Percentiles rank a stretch among this genome's conserved stretches.
Evolutionary conservation across 2,329 filamentous ascomycete species (phyloP).

Genomic region (Hymenoscyphus infarciens): DNA sequence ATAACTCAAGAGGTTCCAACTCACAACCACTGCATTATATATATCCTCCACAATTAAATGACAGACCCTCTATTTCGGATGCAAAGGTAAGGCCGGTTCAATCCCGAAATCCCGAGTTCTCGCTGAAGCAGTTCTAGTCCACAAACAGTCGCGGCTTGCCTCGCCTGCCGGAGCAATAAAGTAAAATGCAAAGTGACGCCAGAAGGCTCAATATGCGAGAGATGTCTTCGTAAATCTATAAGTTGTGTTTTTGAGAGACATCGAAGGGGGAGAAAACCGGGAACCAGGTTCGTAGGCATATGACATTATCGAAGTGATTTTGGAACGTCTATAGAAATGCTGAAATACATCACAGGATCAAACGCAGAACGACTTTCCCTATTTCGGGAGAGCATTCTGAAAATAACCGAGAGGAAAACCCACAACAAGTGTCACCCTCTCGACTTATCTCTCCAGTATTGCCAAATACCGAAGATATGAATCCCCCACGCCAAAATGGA

Average conservation of each 20-base stretch:
- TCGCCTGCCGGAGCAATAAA: constrained; percentile 5
- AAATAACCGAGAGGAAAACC: background rate
- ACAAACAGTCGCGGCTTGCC: constrained; percentile 1
- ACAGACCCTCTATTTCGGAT: no score
- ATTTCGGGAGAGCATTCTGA: no score
- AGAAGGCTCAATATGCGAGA: constrained; percentile 30
- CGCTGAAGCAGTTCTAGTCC: no score
- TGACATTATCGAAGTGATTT: no score
- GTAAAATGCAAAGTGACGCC: constrained; percentile 5
- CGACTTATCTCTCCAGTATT: no score
- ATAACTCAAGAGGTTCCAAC: no score
- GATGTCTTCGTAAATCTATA: constrained; percentile 27
- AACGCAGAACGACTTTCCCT: no score
- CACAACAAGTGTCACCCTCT: background rate
- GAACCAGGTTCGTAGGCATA: constrained; percentile 38
- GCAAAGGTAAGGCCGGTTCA: no score
- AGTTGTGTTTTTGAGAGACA: constrained; percentile 39
- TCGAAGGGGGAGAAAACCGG: constrained; percentile 40
- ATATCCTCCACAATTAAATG: no score
- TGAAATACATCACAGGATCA: background rate
- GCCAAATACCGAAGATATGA: background rate
- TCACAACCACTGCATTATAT: no score
- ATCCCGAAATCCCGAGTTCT: no score
- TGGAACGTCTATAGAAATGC: no score
- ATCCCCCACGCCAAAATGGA: background rate